A percentile compares a stretch with the other conserved stretches of the same genome.
Evolutionary conservation across 1,139 yeast genomes (phyloP).

Genomic region (Spencermartinsiella ligniputridi): DNA sequence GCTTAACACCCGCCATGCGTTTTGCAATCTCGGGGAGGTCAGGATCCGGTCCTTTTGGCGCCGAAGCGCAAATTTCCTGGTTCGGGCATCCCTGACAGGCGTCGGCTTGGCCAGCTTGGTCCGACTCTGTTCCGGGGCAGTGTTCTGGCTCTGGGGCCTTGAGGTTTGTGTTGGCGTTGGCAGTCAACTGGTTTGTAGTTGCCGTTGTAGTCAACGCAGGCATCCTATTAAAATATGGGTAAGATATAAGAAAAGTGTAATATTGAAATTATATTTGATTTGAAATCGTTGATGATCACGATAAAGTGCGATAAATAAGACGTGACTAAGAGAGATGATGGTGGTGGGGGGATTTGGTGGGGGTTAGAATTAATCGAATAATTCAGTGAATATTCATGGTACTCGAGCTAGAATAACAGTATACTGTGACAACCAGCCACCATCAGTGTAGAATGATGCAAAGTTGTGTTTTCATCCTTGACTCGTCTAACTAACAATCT

Average conservation of each 20-base stretch:
- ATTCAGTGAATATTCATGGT: too few species aligned
- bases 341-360: too few species aligned
- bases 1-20: conserved; percentile 64
- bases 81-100: conserved; percentile 96
- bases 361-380: too few species aligned
- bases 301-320: too few species aligned
- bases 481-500: too few species aligned
- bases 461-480: too few species aligned
- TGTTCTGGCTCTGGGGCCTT: conserved; percentile 67
- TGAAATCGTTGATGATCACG: not conserved
- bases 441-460: too few species aligned
- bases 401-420: too few species aligned
- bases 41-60: conserved; percentile 95
- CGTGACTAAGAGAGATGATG: too few species aligned
- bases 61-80: conserved; percentile 78
- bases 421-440: too few species aligned
- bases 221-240: conserved; percentile 4
- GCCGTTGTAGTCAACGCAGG: conserved; percentile 14
- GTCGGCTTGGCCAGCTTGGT: conserved; percentile 85
- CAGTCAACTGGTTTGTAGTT: conserved; percentile 7
- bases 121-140: conserved; percentile 98
- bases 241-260: conserved; percentile 1
- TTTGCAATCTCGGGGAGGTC: conserved; percentile 77
- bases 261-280: not conserved
- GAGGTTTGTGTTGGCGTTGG: conserved; percentile 9